A percentile compares a stretch with the other conserved stretches of the same genome.
These are phyloP conservation scores for Helotiales sp. DNA, from an alignment of 2,329 filamentous ascomycete genomes.

Conservation along the genomic window DNA sequence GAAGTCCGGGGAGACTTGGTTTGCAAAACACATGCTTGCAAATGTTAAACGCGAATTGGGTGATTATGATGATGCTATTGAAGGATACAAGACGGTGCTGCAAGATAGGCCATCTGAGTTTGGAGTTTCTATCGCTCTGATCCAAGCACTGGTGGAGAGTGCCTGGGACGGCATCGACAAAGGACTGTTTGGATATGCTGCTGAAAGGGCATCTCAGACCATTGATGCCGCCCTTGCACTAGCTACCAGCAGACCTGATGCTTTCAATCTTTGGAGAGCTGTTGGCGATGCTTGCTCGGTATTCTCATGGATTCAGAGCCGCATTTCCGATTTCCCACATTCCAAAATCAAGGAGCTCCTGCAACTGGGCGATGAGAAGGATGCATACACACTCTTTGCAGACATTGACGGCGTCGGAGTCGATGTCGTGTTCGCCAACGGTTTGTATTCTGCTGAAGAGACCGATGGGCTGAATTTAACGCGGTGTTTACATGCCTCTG, in stretches of 20 bases:
- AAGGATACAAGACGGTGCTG: slow-evolving; percentile 76
- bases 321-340: slow-evolving; percentile 65
- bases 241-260: slow-evolving; percentile 63
- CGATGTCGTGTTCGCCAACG: slow-evolving; percentile 44
- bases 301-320: slow-evolving; percentile 78
- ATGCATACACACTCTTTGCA: slow-evolving; percentile 63
- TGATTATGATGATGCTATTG: slow-evolving; percentile 83
- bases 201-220: slow-evolving; percentile 70
- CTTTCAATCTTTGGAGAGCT: slow-evolving; percentile 96
- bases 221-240: slow-evolving; percentile 71
- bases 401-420: slow-evolving; percentile 70
- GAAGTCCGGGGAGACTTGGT: slow-evolving; percentile 78
- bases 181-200: slow-evolving; percentile 84
- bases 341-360: slow-evolving; percentile 64
- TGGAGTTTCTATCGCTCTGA: slow-evolving; percentile 83
- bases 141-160: slow-evolving; percentile 87
- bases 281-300: slow-evolving; percentile 87
- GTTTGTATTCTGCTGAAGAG: slow-evolving; percentile 42
- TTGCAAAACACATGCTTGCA: slow-evolving; percentile 93
- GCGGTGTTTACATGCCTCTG: slow-evolving; percentile 69
- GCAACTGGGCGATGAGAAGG: slow-evolving; percentile 53
- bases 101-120: slow-evolving; percentile 72
- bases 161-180: slow-evolving; percentile 78
- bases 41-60: slow-evolving; percentile 93
- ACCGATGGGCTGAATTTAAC: slow-evolving; percentile 52